phyloP scores from a whole-genome alignment of 2,329 filamentous ascomycete genomes.

The Dryadomyces quercus-mongolicae region DNA sequence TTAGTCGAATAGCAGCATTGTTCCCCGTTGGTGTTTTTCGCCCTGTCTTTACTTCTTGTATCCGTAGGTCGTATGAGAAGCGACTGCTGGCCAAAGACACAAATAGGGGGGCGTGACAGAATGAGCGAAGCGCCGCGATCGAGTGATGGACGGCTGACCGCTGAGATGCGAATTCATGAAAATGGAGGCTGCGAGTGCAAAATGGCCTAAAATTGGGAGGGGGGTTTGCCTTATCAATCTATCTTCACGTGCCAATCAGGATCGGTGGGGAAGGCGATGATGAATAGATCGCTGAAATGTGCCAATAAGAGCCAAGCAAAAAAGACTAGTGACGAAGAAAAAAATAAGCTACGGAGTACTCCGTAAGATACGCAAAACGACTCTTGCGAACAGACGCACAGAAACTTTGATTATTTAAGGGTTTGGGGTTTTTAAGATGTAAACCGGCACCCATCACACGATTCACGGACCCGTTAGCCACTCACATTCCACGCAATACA shows the following conservation, averaged over 20 bases:
- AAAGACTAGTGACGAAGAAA: not conserved
- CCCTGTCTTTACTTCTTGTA: not conserved
- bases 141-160: constrained; percentile 1
- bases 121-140: not conserved
- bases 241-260: constrained; percentile 1
- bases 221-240: not conserved
- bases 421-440: not conserved
- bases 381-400: not conserved
- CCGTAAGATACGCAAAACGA: no score
- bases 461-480: no score
- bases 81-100: not conserved
- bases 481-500: no score
- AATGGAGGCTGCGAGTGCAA: not conserved
- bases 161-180: constrained; percentile 1
- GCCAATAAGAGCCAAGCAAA: not conserved
- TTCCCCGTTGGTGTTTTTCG: not conserved
- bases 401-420: not conserved
- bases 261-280: not conserved
- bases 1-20: constrained; percentile 4
- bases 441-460: not conserved
- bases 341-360: not conserved
- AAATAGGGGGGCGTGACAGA: not conserved
- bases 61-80: not conserved
- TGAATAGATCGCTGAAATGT: not conserved
- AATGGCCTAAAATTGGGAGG: constrained; percentile 1